phyloP scores from a whole-genome alignment of 139 green algal genomes.

The Chlorokybus atmophyticus region DNA sequence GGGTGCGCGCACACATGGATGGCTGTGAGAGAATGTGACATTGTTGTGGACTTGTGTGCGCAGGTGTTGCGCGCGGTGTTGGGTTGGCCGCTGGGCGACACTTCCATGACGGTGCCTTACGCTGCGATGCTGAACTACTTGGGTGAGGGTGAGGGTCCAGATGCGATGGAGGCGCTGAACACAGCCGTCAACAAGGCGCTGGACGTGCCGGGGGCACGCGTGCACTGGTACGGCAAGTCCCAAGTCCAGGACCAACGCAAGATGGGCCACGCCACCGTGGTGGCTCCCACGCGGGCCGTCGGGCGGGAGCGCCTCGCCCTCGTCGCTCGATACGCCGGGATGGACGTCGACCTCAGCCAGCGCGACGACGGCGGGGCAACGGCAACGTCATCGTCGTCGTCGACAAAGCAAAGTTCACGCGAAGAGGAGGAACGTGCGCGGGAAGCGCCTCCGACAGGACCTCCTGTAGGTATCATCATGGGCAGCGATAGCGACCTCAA shows the following conservation, averaged over 20 bases:
- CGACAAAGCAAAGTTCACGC: not conserved
- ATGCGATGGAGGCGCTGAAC: constrained; percentile 49
- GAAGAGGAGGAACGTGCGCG: not conserved
- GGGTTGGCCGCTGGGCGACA: constrained; percentile 84
- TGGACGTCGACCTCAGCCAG: too few species aligned
- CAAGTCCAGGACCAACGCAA: constrained; percentile 48
- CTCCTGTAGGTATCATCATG: constrained; percentile 92
- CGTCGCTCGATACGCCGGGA: too few species aligned
- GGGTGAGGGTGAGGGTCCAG: constrained; percentile 58
- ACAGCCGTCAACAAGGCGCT: constrained; percentile 42
- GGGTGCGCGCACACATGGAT: too few species aligned
- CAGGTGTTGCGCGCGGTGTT: constrained; percentile 83
- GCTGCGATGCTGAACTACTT: constrained; percentile 59
- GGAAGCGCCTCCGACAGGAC: too few species aligned
- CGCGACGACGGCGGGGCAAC: not conserved
- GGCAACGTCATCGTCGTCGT: not conserved
- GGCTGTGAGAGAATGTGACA: too few species aligned
- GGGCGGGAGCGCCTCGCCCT: constrained; percentile 27
- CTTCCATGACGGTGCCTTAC: constrained; percentile 39
- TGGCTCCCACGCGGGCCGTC: constrained; percentile 15
- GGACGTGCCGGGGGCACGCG: constrained; percentile 20
- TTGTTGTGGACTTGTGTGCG: too few species aligned
- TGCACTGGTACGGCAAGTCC: constrained; percentile 90
- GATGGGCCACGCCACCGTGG: constrained; percentile 83
- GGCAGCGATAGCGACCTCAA: constrained; percentile 85